These are phyloP conservation scores for Cystofilobasidium macerans DNA, from an alignment of 768 basidiomycete species.

Conservation along the genomic window DNA sequence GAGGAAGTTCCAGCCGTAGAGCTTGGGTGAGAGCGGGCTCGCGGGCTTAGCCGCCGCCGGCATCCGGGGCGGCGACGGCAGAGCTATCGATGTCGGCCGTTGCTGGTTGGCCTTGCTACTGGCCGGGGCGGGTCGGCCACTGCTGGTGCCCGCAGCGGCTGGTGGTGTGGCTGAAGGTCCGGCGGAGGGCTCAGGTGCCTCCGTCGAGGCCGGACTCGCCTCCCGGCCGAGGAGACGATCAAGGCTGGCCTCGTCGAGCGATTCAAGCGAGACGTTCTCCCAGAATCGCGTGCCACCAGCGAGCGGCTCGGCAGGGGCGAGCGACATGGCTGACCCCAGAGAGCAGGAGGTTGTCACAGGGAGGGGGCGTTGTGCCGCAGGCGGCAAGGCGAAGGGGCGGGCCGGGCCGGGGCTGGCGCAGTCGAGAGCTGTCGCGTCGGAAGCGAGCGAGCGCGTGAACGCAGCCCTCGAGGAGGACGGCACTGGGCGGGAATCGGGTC, in stretches of 20 bases:
- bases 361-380: no score
- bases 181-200: neutral
- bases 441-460: no score
- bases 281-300: neutral
- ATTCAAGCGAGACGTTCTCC: slow-evolving; percentile 4
- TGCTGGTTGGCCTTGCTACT: neutral
- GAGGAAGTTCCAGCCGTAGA: slow-evolving; percentile 1
- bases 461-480: no score
- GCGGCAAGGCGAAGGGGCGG: no score
- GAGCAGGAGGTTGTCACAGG: no score
- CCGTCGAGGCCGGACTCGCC: neutral
- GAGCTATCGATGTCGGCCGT: neutral
- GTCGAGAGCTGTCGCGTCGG: no score
- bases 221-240: neutral
- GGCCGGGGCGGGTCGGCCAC: neutral
- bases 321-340: neutral
- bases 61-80: neutral
- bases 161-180: neutral
- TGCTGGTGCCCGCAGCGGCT: neutral
- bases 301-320: neutral
- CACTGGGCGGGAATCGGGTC: no score
- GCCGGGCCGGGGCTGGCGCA: no score
- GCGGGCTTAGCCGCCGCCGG: neutral
- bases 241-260: neutral
- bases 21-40: slow-evolving; percentile 2